A percentile compares a stretch with the other conserved stretches of the same genome.
These are phyloP conservation scores for Mimosa bimucronata DNA, from an alignment of 306 rosid genomes.

Conservation along the genomic window DNA sequence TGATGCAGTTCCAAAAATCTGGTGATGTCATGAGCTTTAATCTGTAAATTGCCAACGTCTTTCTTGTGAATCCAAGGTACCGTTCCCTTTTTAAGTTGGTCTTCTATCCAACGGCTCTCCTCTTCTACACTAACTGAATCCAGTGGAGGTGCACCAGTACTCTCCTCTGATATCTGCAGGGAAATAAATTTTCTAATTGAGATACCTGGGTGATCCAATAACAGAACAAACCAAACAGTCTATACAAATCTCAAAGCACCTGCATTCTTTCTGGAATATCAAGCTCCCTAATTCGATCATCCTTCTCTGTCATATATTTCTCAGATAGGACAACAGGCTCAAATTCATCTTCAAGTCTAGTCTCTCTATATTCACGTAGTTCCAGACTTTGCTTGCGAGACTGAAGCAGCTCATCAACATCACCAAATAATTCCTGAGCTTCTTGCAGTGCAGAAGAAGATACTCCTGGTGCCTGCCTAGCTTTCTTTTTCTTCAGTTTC, in stretches of 20 bases:
- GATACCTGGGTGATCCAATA: slow-evolving; percentile 2
- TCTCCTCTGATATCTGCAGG: slow-evolving; percentile 73
- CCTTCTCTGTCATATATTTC: slow-evolving; percentile 92
- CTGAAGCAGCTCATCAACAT: slow-evolving; percentile 73
- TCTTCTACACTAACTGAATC: slow-evolving; percentile 68
- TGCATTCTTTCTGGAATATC: slow-evolving; percentile 98
- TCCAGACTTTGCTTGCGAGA: slow-evolving; percentile 64
- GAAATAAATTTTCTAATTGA: slow-evolving; percentile 12
- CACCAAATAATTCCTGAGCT: slow-evolving; percentile 96
- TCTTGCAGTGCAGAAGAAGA: slow-evolving; percentile 91
- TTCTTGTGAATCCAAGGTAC: slow-evolving; percentile 69
- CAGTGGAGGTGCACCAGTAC: slow-evolving; percentile 73
- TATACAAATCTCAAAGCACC: slow-evolving; percentile 50
- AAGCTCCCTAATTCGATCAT: slow-evolving; percentile 75
- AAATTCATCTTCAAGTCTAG: slow-evolving; percentile 92
- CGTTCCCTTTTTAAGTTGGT: slow-evolving; percentile 62
- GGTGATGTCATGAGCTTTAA: slow-evolving; percentile 63
- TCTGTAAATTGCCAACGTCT: slow-evolving; percentile 51
- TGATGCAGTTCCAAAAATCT: slow-evolving; percentile 91
- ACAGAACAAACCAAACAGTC: background rate
- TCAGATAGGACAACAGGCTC: slow-evolving; percentile 86
- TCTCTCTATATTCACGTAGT: slow-evolving; percentile 63
- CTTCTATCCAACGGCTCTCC: slow-evolving; percentile 77
- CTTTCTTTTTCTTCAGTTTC: slow-evolving; percentile 63
- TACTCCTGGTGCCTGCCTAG: slow-evolving; percentile 79